Percentiles rank a stretch among this genome's conserved stretches.
These are phyloP conservation scores for Lachnellula willkommii DNA, from an alignment of 2,329 filamentous ascomycete genomes.

Conservation along the genomic window DNA sequence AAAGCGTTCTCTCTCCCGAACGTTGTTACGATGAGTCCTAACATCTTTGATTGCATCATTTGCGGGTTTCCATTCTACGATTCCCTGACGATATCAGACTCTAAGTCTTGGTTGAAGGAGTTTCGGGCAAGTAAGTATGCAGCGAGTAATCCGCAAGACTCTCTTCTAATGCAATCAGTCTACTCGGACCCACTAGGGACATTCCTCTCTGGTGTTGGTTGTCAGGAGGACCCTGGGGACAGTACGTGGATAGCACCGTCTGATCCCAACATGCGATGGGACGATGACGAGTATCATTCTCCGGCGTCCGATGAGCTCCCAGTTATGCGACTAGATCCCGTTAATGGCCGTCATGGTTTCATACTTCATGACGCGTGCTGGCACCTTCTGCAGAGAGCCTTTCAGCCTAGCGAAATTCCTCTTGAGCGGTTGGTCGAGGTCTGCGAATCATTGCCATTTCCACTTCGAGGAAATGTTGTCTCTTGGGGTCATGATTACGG, in stretches of 20 bases:
- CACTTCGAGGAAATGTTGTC: neutral
- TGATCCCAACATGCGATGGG: slow-evolving; percentile 2
- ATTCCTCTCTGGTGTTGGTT: slow-evolving; percentile 1
- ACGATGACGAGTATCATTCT: slow-evolving; percentile 2
- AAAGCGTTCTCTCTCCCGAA: no score
- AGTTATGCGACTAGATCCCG: slow-evolving; percentile 3
- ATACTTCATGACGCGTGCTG: slow-evolving; percentile 6
- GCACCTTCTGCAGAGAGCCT: slow-evolving; percentile 6
- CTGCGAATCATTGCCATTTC: slow-evolving; percentile 6
- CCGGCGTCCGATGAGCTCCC: slow-evolving; percentile 1
- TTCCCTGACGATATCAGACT: neutral
- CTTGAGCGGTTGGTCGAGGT: neutral
- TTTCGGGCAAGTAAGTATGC: neutral
- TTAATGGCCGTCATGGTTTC: slow-evolving; percentile 7
- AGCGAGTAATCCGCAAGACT: neutral
- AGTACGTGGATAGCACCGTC: neutral
- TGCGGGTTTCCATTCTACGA: slow-evolving; percentile 1
- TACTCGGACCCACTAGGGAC: neutral
- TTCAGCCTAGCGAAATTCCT: slow-evolving; percentile 1
- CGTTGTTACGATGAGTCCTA: neutral
- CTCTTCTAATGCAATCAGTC: neutral
- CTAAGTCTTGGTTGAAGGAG: neutral
- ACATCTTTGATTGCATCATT: slow-evolving; percentile 1
- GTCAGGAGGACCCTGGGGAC: neutral
- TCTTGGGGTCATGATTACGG: slow-evolving; percentile 5